Conservation (phyloP, 2,329 filamentous ascomycete genomes). For the Penicillium hordei region DNA sequence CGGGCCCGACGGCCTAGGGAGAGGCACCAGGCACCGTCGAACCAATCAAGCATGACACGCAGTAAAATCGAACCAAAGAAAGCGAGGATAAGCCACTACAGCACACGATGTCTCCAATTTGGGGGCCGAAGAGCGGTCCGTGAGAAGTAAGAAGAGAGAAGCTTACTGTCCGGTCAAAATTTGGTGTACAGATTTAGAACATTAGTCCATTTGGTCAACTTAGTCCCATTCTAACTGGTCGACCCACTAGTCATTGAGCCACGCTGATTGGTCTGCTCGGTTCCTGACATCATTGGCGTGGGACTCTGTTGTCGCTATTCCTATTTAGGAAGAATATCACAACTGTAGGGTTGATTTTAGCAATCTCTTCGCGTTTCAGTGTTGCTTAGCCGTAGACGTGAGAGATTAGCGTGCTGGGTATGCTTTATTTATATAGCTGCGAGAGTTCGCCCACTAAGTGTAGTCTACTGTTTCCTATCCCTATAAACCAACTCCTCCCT, state of each 20-base stretch:
- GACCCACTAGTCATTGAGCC: not conserved
- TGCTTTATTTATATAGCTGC: not conserved
- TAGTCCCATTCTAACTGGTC: not conserved
- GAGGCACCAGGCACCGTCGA: not conserved
- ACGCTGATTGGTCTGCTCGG: slow-evolving; percentile 22
- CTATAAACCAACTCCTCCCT: not conserved
- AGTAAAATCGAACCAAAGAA: not conserved
- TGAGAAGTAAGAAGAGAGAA: not conserved
- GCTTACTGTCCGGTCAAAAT: not conserved
- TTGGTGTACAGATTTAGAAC: slow-evolving; percentile 9
- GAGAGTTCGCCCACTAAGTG: not conserved
- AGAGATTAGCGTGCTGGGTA: not conserved
- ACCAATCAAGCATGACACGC: not conserved
- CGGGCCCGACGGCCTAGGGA: not conserved
- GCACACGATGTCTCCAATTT: not conserved
- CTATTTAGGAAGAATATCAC: slow-evolving; percentile 16
- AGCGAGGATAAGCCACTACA: not conserved
- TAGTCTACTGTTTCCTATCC: not conserved
- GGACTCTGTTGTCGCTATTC: slow-evolving; percentile 9
- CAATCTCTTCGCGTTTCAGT: slow-evolving; percentile 18
- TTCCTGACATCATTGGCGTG: slow-evolving; percentile 22
- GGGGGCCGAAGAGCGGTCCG: not conserved
- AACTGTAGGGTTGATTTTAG: slow-evolving; percentile 10
- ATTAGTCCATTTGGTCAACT: not conserved
- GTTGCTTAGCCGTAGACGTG: slow-evolving; percentile 10